Evolutionary conservation across 1,284 basidiomycete species (phyloP).

Genomic region (Sanghuangporus baumii): DNA sequence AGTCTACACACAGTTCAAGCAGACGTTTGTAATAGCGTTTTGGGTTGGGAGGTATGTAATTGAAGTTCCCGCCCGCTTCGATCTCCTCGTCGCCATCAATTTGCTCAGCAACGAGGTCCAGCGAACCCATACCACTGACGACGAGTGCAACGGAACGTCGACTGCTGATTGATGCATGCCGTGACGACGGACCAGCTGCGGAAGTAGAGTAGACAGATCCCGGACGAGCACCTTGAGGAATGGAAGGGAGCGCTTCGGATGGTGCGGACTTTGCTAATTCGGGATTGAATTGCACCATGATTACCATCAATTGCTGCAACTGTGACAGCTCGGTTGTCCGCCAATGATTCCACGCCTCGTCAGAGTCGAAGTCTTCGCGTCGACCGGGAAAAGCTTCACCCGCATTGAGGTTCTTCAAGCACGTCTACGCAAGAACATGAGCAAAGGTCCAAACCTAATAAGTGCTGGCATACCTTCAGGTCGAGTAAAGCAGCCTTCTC

Average conservation of each 20-base stretch:
- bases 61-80: constrained; percentile 68
- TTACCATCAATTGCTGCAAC: constrained; percentile 83
- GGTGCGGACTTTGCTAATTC: constrained; percentile 78
- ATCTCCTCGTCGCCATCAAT: constrained; percentile 62
- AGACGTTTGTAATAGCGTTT: constrained; percentile 81
- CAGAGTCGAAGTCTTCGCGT: constrained; percentile 79
- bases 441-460: neutral
- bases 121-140: constrained; percentile 16
- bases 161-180: constrained; percentile 60
- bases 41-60: constrained; percentile 89
- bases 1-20: constrained; percentile 77
- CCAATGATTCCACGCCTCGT: constrained; percentile 83
- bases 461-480: neutral
- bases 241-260: constrained; percentile 43
- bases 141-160: constrained; percentile 44
- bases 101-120: constrained; percentile 37
- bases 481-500: constrained; percentile 54
- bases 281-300: constrained; percentile 85
- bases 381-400: constrained; percentile 81
- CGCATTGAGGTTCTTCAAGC: constrained; percentile 87
- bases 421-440: constrained; percentile 74
- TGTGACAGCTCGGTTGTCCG: constrained; percentile 77
- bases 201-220: constrained; percentile 45
- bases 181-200: constrained; percentile 32
- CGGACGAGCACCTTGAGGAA: constrained; percentile 41